Evolutionary conservation across 2,329 filamentous ascomycete genomes (phyloP), one percentile per base, ranked within the genome.

Genomic region (Hymenoscyphus linearis): DNA sequence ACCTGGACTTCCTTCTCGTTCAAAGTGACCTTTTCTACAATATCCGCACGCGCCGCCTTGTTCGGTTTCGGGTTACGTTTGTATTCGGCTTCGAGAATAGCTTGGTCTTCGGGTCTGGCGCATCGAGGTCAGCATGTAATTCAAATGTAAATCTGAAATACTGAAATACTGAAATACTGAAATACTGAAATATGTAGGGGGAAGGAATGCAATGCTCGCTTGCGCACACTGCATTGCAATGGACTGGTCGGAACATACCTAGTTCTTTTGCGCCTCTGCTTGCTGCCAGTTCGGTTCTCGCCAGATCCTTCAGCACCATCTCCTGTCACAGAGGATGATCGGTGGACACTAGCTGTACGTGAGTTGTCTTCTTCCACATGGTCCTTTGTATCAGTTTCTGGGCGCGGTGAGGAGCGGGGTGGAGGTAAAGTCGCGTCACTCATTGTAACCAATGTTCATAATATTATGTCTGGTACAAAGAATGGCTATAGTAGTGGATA

Each of bases 1-100:
- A 96, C 93, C 86, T 97, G 93, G 40, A 97, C 91, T 79, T 97
- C 93, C 76, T 96, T 97, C 78, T 97, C 93, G 67, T 90, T 93
- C 65, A 98, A 82, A 26, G 65, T 65, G 64, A 97, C 92, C 75
- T 87, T 89, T 76, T 85, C 84, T 63, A 96, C 91, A 66, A 98
- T 92, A 62, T 88, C 87, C 54, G 90, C 82, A 77, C 93, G 90
- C 75, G 91, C 89, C 60, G 86, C 83, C 77, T 96, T 97, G 78
- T 96, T 93, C 36, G 93, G 93, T 75, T 96, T 97, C 6, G 91
- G 85, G 74, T 97, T 96, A 64, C 81, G 83, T 69, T 85, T 82
- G 73, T 96, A 97, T 62, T 93, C 91, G 37, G 89, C 83, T 76
- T 97, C 93, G 63, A 97, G 86, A 58, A 96, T 84, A 58, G 87